Evolutionary conservation across 768 basidiomycete genomes (phyloP).

Genomic region (Paxillus ammoniavirescens): DNA sequence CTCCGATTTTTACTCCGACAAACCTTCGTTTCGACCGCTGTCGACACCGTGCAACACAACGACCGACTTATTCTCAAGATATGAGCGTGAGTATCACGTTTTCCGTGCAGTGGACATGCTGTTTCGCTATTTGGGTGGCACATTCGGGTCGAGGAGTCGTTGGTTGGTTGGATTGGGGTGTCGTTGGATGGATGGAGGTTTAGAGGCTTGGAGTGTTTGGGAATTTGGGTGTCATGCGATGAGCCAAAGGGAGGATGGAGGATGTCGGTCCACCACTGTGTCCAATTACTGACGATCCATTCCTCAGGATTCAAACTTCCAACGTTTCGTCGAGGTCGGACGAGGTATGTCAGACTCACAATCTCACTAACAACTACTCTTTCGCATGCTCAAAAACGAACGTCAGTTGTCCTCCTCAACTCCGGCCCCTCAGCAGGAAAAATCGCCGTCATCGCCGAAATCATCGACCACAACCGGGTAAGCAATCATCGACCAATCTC

Average conservation of each 20-base stretch:
- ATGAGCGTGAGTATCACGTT: not conserved
- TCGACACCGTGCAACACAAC: not conserved
- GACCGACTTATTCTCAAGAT: not conserved
- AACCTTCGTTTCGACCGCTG: not conserved
- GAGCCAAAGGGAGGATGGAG: too few species aligned
- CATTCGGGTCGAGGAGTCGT: not conserved
- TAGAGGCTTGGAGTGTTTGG: not conserved
- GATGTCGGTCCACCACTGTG: too few species aligned
- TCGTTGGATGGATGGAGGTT: not conserved
- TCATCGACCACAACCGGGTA: conserved; percentile 99
- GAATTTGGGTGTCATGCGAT: not conserved
- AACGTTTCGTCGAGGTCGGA: conserved; percentile 97
- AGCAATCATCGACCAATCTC: conserved; percentile 24
- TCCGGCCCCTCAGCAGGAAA: conserved; percentile 81
- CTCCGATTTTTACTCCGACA: not conserved
- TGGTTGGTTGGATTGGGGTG: not conserved
- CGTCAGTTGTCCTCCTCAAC: conserved; percentile 84
- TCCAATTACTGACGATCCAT: conserved; percentile 9
- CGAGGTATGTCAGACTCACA: conserved; percentile 52
- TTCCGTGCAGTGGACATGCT: not conserved
- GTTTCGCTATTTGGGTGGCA: not conserved
- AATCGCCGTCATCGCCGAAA: conserved; percentile 94
- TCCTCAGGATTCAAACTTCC: conserved; percentile 80
- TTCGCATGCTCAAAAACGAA: conserved; percentile 2
- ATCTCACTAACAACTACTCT: not conserved